Conservation (phyloP, 2,329 filamentous ascomycete species). For the Sphaerulina populicola region DNA sequence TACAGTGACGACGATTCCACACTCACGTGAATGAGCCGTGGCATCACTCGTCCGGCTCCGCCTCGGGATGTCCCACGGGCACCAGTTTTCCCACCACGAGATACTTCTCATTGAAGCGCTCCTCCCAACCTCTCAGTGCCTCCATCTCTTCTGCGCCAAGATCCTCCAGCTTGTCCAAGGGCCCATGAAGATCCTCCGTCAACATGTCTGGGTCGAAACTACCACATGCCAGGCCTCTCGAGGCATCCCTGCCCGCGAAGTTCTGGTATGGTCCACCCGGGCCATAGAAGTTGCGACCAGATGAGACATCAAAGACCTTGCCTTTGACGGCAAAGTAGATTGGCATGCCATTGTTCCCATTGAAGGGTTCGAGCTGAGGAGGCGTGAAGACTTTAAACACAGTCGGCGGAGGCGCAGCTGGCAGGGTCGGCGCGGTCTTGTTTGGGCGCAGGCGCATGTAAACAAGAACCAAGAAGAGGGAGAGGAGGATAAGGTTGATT, state of each 20-base stretch:
- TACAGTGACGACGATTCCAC: neutral
- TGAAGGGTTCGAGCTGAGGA: conserved; percentile 73
- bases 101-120: conserved; percentile 89
- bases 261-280: conserved; percentile 92
- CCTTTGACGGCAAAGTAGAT: conserved; percentile 90
- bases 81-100: conserved; percentile 85
- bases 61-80: conserved; percentile 50
- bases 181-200: conserved; percentile 78
- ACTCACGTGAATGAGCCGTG: neutral
- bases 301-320: conserved; percentile 79
- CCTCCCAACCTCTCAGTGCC: conserved; percentile 82
- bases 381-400: conserved; percentile 83
- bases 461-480: conserved; percentile 49
- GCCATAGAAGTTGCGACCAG: conserved; percentile 89
- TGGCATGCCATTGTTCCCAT: conserved; percentile 63
- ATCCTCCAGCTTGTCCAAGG: conserved; percentile 66
- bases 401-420: conserved; percentile 56
- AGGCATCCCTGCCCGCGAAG: conserved; percentile 89
- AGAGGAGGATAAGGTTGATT: conserved; percentile 54
- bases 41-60: conserved; percentile 34
- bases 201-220: conserved; percentile 95
- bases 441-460: conserved; percentile 54
- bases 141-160: conserved; percentile 69
- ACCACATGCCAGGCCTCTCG: conserved; percentile 74
- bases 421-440: conserved; percentile 41